Base-by-base conservation (phyloP, 805 yeast species). In the Cyberlindnera maclurae region DNA sequence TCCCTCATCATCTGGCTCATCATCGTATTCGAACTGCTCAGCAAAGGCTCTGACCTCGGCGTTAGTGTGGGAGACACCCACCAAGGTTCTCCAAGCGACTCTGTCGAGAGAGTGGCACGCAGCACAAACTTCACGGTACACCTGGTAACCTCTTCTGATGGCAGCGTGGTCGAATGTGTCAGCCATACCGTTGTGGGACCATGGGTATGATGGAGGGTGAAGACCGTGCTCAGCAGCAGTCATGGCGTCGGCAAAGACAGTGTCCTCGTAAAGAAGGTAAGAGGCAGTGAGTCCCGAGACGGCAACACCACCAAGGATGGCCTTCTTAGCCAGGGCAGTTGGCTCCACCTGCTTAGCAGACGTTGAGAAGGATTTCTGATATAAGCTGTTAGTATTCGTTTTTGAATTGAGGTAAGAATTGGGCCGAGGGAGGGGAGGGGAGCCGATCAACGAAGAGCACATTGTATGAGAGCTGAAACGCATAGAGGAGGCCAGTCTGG, bases 141-240 rank as follows among this genome's bases (percentile, higher is more conserved):
- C 98, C 65, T 87, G 97, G 81, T 82, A 93, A 55, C 98, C 98
- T 77, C 98, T 88, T 75, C 98, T 85, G 60, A 93, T 85, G 40
- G 95, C 81, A 43, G 87, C 88, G 67, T 89, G 97, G 71, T 89
- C 97, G 53, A 87, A 89, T 39, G 95, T 73, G 54, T 79, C 81
- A 53, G 88, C 75, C 80, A 87, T 83, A 52, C 97, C 97, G 57
- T 75, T 79, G 68, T 90, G 97, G 32, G 96, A 75, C 97, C 97
- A 93, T 41, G 78, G 82, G 64, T 73, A 89, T 42, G 79, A 79
- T 47, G 97, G 96, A 28, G 98, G 82, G 65, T 93, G 98, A 61
- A 93, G 76, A 53, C 98, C 98, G 69, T 93, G 97, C 71, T 93
- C 98, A 52, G 97, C 96, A 51, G 93, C 94, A 40, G 98, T 89